A percentile compares a stretch with the other conserved stretches of the same genome.
phyloP scores from a whole-genome alignment of 2,329 filamentous ascomycete genomes.

The Paecilomyces sp. region DNA sequence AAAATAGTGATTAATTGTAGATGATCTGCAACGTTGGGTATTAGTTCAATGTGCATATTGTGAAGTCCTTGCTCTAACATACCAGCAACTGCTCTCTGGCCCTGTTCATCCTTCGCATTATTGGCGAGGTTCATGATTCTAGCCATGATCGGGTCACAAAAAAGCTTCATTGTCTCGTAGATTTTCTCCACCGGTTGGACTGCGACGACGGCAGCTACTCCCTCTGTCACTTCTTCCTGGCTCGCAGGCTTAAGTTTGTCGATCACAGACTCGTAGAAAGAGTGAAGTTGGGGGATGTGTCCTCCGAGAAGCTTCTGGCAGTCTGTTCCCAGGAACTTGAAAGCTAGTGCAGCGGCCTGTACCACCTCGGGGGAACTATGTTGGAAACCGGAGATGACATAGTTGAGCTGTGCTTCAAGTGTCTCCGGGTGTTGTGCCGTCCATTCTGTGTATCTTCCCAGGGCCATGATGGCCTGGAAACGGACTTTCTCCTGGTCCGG shows the following conservation, averaged over 20 bases:
- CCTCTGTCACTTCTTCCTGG: constrained; percentile 94
- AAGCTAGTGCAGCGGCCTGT: constrained; percentile 81
- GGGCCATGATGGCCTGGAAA: constrained; percentile 95
- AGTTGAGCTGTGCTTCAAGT: constrained; percentile 85
- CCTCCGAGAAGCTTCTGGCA: constrained; percentile 79
- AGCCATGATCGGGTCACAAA: constrained; percentile 83
- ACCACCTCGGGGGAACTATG: constrained; percentile 85
- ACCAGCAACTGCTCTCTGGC: constrained; percentile 81
- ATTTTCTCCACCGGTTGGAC: constrained; percentile 74
- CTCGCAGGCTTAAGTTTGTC: constrained; percentile 78
- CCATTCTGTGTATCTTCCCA: constrained; percentile 97
- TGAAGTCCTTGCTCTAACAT: constrained; percentile 10
- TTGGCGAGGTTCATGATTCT: constrained; percentile 83
- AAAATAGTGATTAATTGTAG: constrained; percentile 89
- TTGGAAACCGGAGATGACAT: constrained; percentile 88
- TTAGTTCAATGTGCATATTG: neutral
- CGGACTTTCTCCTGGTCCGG: constrained; percentile 96
- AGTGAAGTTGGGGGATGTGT: constrained; percentile 79
- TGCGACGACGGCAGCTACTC: constrained; percentile 84
- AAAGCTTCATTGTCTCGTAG: constrained; percentile 80
- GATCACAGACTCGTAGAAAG: constrained; percentile 84
- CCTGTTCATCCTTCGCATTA: constrained; percentile 70
- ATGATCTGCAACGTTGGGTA: constrained; percentile 54
- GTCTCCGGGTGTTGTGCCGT: constrained; percentile 90
- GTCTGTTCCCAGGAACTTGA: constrained; percentile 96